phyloP scores from a whole-genome alignment of 2,329 filamentous ascomycete genomes.

The Pseudogymnoascus sp. region DNA sequence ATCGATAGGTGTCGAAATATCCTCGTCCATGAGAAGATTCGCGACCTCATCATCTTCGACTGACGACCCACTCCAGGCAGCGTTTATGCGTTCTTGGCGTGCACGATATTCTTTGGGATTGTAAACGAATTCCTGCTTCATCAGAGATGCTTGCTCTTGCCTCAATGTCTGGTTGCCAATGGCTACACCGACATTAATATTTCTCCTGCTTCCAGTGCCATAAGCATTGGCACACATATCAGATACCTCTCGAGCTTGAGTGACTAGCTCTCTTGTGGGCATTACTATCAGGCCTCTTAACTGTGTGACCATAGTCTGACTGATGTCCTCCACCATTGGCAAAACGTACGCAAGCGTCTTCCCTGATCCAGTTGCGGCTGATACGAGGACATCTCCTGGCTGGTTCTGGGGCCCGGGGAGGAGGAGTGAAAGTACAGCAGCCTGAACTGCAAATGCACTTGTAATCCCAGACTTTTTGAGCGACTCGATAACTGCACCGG shows the following conservation, averaged over 20 bases:
- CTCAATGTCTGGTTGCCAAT: constrained; percentile 72
- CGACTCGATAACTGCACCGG: constrained; percentile 49
- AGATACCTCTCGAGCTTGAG: constrained; percentile 73
- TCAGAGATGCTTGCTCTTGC: constrained; percentile 54
- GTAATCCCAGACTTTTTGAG: constrained; percentile 63
- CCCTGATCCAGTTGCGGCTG: constrained; percentile 88
- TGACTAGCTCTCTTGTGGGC: constrained; percentile 83
- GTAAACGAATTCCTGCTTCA: constrained; percentile 60
- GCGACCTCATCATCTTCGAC: constrained; percentile 37
- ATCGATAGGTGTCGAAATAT: constrained; percentile 40
- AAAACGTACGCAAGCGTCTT: constrained; percentile 91
- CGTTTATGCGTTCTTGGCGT: constrained; percentile 32
- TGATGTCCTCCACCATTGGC: constrained; percentile 73
- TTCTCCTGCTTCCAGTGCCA: constrained; percentile 49
- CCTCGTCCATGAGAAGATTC: constrained; percentile 29
- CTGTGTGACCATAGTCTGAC: constrained; percentile 54
- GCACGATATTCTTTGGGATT: constrained; percentile 54
- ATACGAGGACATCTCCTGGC: constrained; percentile 76
- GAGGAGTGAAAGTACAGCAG: constrained; percentile 72
- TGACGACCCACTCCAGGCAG: constrained; percentile 41
- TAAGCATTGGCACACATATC: constrained; percentile 64
- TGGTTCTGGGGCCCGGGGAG: constrained; percentile 56
- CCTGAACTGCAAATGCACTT: constrained; percentile 72
- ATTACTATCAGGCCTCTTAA: constrained; percentile 79
- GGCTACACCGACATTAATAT: constrained; percentile 72